Evolutionary conservation across 108 stramenopile genomes (phyloP), one percentile per base, ranked within the genome.

Genomic region (Fistulifera solaris): DNA sequence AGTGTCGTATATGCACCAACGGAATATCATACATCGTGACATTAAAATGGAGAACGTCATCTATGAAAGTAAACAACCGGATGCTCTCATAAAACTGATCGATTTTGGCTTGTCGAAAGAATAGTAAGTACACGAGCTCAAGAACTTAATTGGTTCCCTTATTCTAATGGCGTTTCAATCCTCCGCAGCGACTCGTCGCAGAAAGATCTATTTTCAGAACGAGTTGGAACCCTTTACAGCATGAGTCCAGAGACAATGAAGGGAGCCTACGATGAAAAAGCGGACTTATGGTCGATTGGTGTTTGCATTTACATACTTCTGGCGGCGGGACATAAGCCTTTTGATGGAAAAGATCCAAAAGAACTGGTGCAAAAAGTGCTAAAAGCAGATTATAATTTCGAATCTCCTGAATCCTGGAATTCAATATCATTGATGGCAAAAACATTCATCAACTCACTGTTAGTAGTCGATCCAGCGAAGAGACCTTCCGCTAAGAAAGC

Each of bases 21-120:
- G 64, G 35, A 70, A 78, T n/a, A 55, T 93, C 44, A 52, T 80
- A 24, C 94, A 95, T 63, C 83, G 94, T 2, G 94, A 95, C 18
- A 42, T 57, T 41, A 57, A 57, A 27, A 18, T 57, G 40, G 89
- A 87, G 41, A 94, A 92, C 48, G 68, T 91, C 48, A 70, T 94
- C 70, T 84, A 77, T 63, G 74, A 69, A 43, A 63, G 68, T 14
- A 57, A 54, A 23, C 53, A 53, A 21, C 67, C 48, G 2, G 65
- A 71, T 27, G 63, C 87, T 21, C 19, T 13, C 10, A 18, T 59
- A 8, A 59, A 59, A 49, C 40, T 97, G 41, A 89, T 97, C 55
- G 96, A 97, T 58, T 97, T 95, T 71, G 94, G 96, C 16, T 59
- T 94, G 50, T 70, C 73, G 24, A 84, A 79, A 38, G 70, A 72